phyloP scores from a whole-genome alignment of 2,329 filamentous ascomycete species.

The Clarireedia sp. region DNA sequence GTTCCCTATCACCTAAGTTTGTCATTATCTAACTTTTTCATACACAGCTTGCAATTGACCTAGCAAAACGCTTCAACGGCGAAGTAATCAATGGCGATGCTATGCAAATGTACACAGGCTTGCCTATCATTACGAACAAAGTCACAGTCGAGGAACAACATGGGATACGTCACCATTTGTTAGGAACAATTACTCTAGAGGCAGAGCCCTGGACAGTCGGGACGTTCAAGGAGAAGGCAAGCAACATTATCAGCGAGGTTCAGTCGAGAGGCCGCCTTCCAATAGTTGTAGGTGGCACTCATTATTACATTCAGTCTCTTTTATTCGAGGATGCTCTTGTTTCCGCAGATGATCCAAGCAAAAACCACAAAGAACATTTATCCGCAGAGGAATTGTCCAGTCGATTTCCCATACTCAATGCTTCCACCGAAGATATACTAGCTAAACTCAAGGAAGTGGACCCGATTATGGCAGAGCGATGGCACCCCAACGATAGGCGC shows the following conservation, averaged over 20 bases:
- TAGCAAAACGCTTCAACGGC: conserved; percentile 76
- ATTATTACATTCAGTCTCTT: conserved; percentile 88
- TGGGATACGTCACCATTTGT: conserved; percentile 78
- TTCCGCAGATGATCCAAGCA: conserved; percentile 27
- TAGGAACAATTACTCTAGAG: conserved; percentile 68
- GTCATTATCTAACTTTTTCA: background rate
- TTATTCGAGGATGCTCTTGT: conserved; percentile 70
- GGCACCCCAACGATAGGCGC: conserved; percentile 88
- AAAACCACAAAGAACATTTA: conserved; percentile 21
- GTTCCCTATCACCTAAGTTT: background rate
- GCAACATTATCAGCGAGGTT: conserved; percentile 67
- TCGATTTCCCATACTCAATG: conserved; percentile 63
- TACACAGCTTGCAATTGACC: conserved; percentile 58
- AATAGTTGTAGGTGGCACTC: conserved; percentile 87
- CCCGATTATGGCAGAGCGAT: conserved; percentile 78
- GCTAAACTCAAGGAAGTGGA: conserved; percentile 71
- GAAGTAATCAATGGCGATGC: conserved; percentile 97
- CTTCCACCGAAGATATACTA: conserved; percentile 63
- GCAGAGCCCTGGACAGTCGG: conserved; percentile 79
- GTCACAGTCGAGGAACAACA: conserved; percentile 66
- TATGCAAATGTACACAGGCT: conserved; percentile 90
- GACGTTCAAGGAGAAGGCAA: conserved; percentile 64
- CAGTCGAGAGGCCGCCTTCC: conserved; percentile 70
- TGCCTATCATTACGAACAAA: conserved; percentile 95
- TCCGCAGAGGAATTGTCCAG: conserved; percentile 31